Base-by-base conservation (phyloP, 2,329 filamentous ascomycete species). In the Alternaria arbusti region DNA sequence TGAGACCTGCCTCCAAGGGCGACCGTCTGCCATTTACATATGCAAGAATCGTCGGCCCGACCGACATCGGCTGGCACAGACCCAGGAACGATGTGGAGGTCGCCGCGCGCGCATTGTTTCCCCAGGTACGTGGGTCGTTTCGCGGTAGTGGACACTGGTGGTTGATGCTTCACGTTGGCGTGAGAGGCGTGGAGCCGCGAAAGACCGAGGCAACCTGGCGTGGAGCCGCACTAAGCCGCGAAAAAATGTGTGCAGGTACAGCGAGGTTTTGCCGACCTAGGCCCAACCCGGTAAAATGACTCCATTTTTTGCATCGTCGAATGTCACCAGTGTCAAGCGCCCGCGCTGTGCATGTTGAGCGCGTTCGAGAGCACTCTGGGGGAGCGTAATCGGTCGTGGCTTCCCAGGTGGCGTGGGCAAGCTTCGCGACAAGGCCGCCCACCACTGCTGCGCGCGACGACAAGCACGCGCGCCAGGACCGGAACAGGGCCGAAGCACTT, bases 141-240 rank as follows among this genome's bases (percentile, higher is more conserved):
- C 44, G 32, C 17, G 10, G 44, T 57, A 20, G 58, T 57, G 52
- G 45, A 25, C 30, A 50, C 25, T 25, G 58, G 23, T 40, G 58
- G 32, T 56, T 22, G 51, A 60, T 50, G 58, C n/a, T 60, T 61
- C 44, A 20, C 22, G 52, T 23, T 23, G 58, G 23, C 58, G 58
- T 44, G 49, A 50, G 6, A 60, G 44, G 44, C 15, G 13, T 56
- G 58, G 51, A 55, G 58, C 51, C 51, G 58, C 51, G 17, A 59
- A 60, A 43, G 23, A 60, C 58, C 44, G 58, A 56, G 57, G 28
- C n/a, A 43, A 43, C 50, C 26, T 32, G 51, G 51, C 28, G 30
- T 60, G 51, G 58, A 56, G 58, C 52, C 58, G 58, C 58, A 57
- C 56, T 49, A 32, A 57, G 52, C 58, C 52, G 58, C 58, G 49